Conservation (phyloP, 2,329 filamentous ascomycete species). For the Pseudogymnoascus sp. region DNA sequence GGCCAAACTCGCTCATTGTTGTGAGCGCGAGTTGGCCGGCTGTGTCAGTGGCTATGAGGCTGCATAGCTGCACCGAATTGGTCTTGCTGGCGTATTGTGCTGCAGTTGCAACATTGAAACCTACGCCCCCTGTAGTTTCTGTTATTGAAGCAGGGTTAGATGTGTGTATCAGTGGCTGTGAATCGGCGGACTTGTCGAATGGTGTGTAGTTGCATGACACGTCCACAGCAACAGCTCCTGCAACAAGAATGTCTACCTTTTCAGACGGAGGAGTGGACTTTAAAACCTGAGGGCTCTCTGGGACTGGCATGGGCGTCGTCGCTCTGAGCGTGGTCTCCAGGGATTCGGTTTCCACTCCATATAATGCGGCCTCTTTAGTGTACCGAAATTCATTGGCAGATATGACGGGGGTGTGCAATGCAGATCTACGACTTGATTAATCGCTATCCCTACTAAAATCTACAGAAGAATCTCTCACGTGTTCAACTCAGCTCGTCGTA, state of each 20-base stretch:
- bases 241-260: constrained; percentile 64
- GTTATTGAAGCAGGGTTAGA: constrained; percentile 56
- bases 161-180: constrained; percentile 23
- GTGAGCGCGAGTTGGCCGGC: constrained; percentile 67
- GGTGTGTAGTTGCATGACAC: constrained; percentile 67
- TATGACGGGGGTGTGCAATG: constrained; percentile 4
- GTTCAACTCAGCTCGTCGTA: constrained; percentile 35
- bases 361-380: constrained; percentile 1
- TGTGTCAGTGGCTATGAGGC: constrained; percentile 70
- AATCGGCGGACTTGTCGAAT: constrained; percentile 19
- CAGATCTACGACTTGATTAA: constrained; percentile 10
- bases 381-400: neutral
- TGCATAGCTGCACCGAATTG: constrained; percentile 63
- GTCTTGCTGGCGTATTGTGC: constrained; percentile 58
- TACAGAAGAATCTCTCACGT: constrained; percentile 32
- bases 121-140: constrained; percentile 84
- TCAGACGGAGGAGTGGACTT: neutral
- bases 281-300: neutral
- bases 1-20: constrained; percentile 53
- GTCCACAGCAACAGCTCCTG: constrained; percentile 85
- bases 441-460: constrained; percentile 9
- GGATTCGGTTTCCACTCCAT: neutral
- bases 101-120: constrained; percentile 82
- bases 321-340: neutral
- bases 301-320: neutral